These are phyloP conservation scores for Debaryomycetaceae sp. DNA, from an alignment of 1,139 yeast genomes.

Conservation along the genomic window DNA sequence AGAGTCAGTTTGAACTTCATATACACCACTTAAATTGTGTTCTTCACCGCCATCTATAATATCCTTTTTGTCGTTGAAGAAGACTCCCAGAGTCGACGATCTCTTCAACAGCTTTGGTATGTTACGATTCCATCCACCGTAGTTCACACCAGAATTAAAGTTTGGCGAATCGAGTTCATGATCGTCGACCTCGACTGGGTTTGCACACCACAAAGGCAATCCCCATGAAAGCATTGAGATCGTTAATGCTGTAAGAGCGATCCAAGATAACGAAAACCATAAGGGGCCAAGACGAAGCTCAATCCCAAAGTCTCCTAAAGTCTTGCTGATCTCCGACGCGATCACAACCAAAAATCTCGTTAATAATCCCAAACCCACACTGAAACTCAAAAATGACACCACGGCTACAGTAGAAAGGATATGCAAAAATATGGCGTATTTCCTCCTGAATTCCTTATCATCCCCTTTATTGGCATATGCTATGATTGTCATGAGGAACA, in stretches of 20 bases:
- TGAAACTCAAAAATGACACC: slow-evolving; percentile 26
- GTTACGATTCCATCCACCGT: background rate
- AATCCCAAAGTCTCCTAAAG: slow-evolving; percentile 46
- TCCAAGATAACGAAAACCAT: slow-evolving; percentile 46
- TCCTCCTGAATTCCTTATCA: slow-evolving; percentile 23
- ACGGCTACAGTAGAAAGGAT: slow-evolving; percentile 30
- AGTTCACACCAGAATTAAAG: background rate
- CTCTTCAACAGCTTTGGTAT: background rate
- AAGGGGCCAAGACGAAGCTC: slow-evolving; percentile 32
- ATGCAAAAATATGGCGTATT: slow-evolving; percentile 30
- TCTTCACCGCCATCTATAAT: background rate
- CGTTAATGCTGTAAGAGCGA: slow-evolving; percentile 20
- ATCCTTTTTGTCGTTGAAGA: background rate
- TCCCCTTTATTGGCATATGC: slow-evolving; percentile 34
- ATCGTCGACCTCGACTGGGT: slow-evolving; percentile 25
- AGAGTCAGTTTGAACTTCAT: background rate
- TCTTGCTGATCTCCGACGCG: slow-evolving; percentile 22
- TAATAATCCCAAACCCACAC: slow-evolving; percentile 24
- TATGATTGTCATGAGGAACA: slow-evolving; percentile 27
- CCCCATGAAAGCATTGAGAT: slow-evolving; percentile 32
- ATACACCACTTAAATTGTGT: background rate
- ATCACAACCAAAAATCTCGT: slow-evolving; percentile 23
- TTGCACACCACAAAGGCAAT: slow-evolving; percentile 45
- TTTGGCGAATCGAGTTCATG: slow-evolving; percentile 16
- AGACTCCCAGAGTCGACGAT: background rate